A percentile compares a stretch with the other conserved stretches of the same genome.
phyloP scores from a whole-genome alignment of 2,329 filamentous ascomycete species.

The Mollisia scopiformis region DNA sequence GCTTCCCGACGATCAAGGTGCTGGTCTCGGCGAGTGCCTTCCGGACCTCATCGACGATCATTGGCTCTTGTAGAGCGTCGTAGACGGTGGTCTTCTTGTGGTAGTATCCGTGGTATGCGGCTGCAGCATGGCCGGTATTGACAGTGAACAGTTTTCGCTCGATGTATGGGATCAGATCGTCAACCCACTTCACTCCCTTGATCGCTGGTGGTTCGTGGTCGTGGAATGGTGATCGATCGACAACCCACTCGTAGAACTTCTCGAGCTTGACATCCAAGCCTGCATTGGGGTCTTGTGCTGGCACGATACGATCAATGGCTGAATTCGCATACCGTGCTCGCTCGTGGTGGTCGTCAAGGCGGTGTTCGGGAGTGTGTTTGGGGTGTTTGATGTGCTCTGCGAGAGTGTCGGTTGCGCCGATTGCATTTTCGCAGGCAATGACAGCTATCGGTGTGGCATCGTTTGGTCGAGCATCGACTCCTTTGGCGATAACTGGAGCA shows the following conservation, averaged over 20 bases:
- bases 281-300: conserved; percentile 78
- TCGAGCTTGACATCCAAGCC: conserved; percentile 94
- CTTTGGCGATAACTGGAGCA: conserved; percentile 92
- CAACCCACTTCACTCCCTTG: conserved; percentile 89
- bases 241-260: conserved; percentile 99
- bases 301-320: conserved; percentile 97
- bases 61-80: conserved; percentile 80
- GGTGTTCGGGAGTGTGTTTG: conserved; percentile 69
- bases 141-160: conserved; percentile 99
- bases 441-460: conserved; percentile 74
- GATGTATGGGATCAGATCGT: conserved; percentile 90
- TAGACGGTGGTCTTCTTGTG: conserved; percentile 85
- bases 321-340: conserved; percentile 95
- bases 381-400: conserved; percentile 78
- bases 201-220: conserved; percentile 72
- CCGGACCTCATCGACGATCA: conserved; percentile 79
- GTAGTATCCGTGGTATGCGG: conserved; percentile 93
- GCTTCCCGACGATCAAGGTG: conserved; percentile 82
- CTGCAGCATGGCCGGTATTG: conserved; percentile 96
- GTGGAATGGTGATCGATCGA: conserved; percentile 84
- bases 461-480: conserved; percentile 75
- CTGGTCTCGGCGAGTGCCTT: conserved; percentile 85
- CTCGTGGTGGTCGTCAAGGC: conserved; percentile 67
- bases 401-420: conserved; percentile 89
- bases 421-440: conserved; percentile 98